Percentiles rank a stretch among this genome's conserved stretches.
phyloP scores from a whole-genome alignment of 164 flowering plant genomes.

The Magnolia sinica region DNA sequence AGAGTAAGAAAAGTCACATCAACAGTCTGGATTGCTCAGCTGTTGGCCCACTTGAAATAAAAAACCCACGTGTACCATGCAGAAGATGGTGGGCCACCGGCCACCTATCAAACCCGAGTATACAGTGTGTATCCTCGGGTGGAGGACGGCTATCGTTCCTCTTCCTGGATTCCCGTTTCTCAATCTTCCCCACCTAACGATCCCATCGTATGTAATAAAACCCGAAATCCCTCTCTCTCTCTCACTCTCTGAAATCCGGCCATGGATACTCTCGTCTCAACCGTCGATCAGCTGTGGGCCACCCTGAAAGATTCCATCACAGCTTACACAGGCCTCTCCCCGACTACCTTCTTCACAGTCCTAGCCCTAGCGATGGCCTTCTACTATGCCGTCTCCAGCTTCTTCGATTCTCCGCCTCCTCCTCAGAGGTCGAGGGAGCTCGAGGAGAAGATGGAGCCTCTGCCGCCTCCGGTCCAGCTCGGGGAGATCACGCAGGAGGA shows the following conservation, averaged over 20 bases:
- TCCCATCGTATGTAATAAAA: too few species aligned
- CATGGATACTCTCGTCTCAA: neutral
- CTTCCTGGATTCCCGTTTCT: too few species aligned
- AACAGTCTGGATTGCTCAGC: too few species aligned
- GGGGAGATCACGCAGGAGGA: slow-evolving; percentile 88
- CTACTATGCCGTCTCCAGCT: slow-evolving; percentile 40
- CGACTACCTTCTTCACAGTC: slow-evolving; percentile 78
- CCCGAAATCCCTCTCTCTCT: too few species aligned
- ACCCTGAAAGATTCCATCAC: slow-evolving; percentile 71
- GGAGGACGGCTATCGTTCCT: too few species aligned
- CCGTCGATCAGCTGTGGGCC: slow-evolving; percentile 58
- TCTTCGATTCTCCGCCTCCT: slow-evolving; percentile 32
- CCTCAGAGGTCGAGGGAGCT: slow-evolving; percentile 15
- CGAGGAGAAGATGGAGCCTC: slow-evolving; percentile 59
- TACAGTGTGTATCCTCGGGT: too few species aligned
- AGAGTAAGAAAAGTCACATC: too few species aligned
- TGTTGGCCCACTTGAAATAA: too few species aligned
- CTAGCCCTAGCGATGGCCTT: slow-evolving; percentile 43
- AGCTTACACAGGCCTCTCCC: slow-evolving; percentile 86
- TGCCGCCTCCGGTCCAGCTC: slow-evolving; percentile 92
- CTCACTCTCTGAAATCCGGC: neutral
- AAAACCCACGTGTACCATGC: too few species aligned
- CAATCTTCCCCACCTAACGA: too few species aligned
- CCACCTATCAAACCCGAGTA: too few species aligned
- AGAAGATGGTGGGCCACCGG: too few species aligned